Conservation (phyloP, 495 filamentous ascomycete species). For the Astrothelium macrocarpum region DNA sequence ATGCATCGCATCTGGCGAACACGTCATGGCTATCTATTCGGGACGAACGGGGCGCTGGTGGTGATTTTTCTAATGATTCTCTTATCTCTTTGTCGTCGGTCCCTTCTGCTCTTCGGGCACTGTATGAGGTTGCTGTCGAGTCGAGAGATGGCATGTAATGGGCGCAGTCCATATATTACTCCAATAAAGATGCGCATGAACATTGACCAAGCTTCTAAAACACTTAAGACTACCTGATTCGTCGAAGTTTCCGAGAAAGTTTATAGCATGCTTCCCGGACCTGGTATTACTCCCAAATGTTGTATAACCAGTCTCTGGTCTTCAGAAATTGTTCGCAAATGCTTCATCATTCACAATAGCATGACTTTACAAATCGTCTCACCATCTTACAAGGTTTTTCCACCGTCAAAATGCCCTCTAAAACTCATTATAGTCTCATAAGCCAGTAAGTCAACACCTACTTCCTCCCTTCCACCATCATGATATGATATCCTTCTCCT, state of each 20-base stretch:
- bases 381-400: too few species aligned
- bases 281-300: too few species aligned
- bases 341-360: too few species aligned
- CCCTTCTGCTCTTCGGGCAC: background rate
- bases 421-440: background rate
- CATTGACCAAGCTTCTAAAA: background rate
- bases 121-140: background rate
- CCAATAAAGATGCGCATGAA: background rate
- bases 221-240: background rate
- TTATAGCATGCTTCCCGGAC: too few species aligned
- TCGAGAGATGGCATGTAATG: background rate
- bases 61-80: background rate
- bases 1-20: slow-evolving; percentile 5
- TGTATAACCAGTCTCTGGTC: too few species aligned
- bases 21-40: background rate
- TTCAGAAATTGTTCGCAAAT: too few species aligned
- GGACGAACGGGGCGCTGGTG: background rate
- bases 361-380: too few species aligned
- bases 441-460: background rate
- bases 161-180: background rate
- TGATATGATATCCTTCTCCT: slow-evolving; percentile 68
- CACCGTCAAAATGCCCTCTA: background rate
- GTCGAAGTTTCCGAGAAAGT: too few species aligned
- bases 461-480: slow-evolving; percentile 9
- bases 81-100: background rate